A percentile compares a stretch with the other conserved stretches of the same genome.
phyloP scores from a whole-genome alignment of 306 rosid species.

The Sophora flavescens region DNA sequence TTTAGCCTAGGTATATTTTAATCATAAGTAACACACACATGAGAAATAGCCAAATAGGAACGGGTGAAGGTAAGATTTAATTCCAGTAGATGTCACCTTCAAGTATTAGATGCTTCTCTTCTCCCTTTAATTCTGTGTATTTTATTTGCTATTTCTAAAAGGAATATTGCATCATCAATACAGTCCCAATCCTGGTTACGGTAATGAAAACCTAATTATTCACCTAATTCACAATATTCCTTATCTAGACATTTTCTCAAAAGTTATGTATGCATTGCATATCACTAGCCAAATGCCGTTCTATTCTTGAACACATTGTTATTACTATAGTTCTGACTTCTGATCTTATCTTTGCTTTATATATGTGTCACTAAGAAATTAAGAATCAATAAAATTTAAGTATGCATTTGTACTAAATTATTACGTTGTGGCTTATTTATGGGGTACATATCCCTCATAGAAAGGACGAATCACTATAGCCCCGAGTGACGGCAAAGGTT shows the following conservation, averaged over 20 bases:
- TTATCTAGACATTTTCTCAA: constrained; percentile 38
- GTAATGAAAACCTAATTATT: constrained; percentile 30
- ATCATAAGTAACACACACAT: too few species aligned
- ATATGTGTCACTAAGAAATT: constrained; percentile 13
- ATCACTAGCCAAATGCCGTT: constrained; percentile 39
- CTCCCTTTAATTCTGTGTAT: constrained; percentile 39
- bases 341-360: constrained; percentile 43
- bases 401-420: constrained; percentile 7
- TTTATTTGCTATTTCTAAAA: constrained; percentile 33
- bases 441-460: constrained; percentile 59
- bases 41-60: background rate
- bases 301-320: constrained; percentile 13
- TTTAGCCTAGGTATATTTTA: too few species aligned
- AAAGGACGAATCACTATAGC: constrained; percentile 48
- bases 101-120: constrained; percentile 56
- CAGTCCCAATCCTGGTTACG: constrained; percentile 37
- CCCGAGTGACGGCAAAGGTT: constrained; percentile 41
- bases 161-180: constrained; percentile 45
- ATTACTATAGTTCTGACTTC: constrained; percentile 34
- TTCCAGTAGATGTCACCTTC: too few species aligned
- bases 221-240: constrained; percentile 55
- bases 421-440: constrained; percentile 43
- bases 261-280: constrained; percentile 38
- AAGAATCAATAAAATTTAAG: background rate
- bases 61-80: background rate